Evolutionary conservation across 2,329 filamentous ascomycete species (phyloP), one percentile per base, ranked within the genome.

Genomic region (Cytospora schulzeri): DNA sequence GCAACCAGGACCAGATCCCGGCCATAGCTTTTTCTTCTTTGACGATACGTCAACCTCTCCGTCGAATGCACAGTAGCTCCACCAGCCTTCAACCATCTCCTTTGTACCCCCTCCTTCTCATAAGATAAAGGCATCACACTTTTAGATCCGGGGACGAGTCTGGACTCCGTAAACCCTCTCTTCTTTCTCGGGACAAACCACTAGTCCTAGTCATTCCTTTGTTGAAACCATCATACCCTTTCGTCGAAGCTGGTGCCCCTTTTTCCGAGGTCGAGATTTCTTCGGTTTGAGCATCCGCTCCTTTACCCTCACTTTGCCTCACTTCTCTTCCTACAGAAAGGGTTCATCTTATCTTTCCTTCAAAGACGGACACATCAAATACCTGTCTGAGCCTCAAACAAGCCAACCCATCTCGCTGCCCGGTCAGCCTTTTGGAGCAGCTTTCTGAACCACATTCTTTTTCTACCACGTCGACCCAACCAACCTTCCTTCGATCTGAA

Each of bases 91-190:
- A 38, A 19, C 41, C 33, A 38, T 11, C 51, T 54, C 53, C 56
- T 64, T 63, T 64, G 57, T 66, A 50, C n/a, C 31, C 22, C 57
- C 7, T 28, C 45, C 41, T 26, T 52, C 15, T 31, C 26, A 28
- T 48, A 54, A n/a, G 15, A 66, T 57, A 56, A 64, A 63, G 57
- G 35, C 57, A 64, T 31, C 56, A 63, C 35, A 45, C 55, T 29
- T 59, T 63, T 24, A 52, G 57, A 33, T 63, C 55, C 35, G 53
- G 12, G 15, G 33, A 33, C 22, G 51, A 59, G 26, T 58, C 60
- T 63, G 48, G 41, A 57, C 60, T 31, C 35, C 33, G 33, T 4
- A 15, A 50, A 29, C 53, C 53, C 53, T 48, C 45, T 31, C 41
- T 41, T 31, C 41, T 41, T 50, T 45, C 61, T 9, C 53, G 61